These are phyloP conservation scores for Echeveria elegans DNA, from an alignment of 164 flowering plant species.

Conservation along the genomic window DNA sequence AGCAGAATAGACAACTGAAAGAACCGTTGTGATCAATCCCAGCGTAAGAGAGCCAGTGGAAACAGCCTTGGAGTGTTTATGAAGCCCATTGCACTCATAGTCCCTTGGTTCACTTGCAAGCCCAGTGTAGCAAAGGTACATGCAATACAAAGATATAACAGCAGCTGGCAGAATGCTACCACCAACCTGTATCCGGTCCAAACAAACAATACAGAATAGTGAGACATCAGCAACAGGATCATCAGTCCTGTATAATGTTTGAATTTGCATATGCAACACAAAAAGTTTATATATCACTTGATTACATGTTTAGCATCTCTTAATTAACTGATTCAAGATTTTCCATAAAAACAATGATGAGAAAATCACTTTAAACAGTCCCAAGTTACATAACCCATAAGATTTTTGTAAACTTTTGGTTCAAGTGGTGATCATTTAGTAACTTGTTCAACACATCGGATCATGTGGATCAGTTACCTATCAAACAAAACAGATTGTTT, in stretches of 20 bases:
- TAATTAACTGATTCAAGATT: neutral
- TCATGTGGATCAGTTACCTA: neutral
- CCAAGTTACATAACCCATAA: neutral
- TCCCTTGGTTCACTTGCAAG: slow-evolving; percentile 97
- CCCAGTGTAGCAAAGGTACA: slow-evolving; percentile 87
- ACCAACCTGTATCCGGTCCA: slow-evolving; percentile 40
- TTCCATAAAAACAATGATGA: neutral
- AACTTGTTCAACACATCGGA: neutral
- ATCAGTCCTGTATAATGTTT: neutral
- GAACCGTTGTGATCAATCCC: slow-evolving; percentile 77
- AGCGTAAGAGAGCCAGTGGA: slow-evolving; percentile 75
- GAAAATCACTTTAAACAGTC: neutral
- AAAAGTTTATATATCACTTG: neutral
- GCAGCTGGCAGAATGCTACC: slow-evolving; percentile 96
- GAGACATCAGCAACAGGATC: neutral
- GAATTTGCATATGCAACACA: neutral
- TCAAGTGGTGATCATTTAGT: neutral
- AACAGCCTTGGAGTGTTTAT: slow-evolving; percentile 80
- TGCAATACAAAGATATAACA: slow-evolving; percentile 81
- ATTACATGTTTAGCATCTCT: neutral
- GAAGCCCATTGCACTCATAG: slow-evolving; percentile 92
- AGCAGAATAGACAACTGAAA: slow-evolving; percentile 95
- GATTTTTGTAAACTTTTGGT: neutral
- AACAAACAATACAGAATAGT: slow-evolving; percentile 10
- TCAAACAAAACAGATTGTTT: neutral